Base-by-base conservation (phyloP, 371 early-diverging fungal genomes). In the Fennellomyces sp. region DNA sequence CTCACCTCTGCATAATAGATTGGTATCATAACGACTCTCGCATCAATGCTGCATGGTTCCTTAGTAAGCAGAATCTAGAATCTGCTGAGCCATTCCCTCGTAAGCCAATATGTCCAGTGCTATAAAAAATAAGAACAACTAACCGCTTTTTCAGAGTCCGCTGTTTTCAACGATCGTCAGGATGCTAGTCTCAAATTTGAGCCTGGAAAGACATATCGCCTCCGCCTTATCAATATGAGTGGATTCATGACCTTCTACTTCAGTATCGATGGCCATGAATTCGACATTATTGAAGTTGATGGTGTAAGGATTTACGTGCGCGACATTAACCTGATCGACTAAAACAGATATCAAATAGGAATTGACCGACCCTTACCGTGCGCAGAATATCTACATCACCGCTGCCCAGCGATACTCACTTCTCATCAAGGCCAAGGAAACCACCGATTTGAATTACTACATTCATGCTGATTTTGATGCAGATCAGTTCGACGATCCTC, bases 221-320 rank as follows among this genome's bases (percentile, higher is more conserved):
- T 73, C 23, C 70, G 73, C 1, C 28, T 76, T 25, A 80, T 94
- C 62, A 88, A 87, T 54, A 85, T 88, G 78, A 78, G 84, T 17
- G 82, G 86, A 17, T 69, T 90, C 29, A 80, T 87, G 38, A 74
- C 78, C 52, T 92, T 85, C 76, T 73, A 74, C 58, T 76, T 93
- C 62, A 70, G 79, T 52, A 83, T 94, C 35, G 91, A 88, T 61
- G 87, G 78, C 38, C 94, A 93, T 66, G 76, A 85, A 36, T 73
- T 94, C 75, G 66, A 83, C 50, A 75, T 94, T 27, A 89, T 94
- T 63, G 94, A 93, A 69, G 80, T 86, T 15, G 94, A 94, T 52
- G 94, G 94, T 36, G 75, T 65, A 60, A 54, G 65, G 58, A 33
- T 4, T 45, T 28, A 5, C 12, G 6, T 12, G 23, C 13, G 19